Evolutionary conservation across 2,329 filamentous ascomycete species (phyloP).

Genomic region (Pseudopyricularia javanii): DNA sequence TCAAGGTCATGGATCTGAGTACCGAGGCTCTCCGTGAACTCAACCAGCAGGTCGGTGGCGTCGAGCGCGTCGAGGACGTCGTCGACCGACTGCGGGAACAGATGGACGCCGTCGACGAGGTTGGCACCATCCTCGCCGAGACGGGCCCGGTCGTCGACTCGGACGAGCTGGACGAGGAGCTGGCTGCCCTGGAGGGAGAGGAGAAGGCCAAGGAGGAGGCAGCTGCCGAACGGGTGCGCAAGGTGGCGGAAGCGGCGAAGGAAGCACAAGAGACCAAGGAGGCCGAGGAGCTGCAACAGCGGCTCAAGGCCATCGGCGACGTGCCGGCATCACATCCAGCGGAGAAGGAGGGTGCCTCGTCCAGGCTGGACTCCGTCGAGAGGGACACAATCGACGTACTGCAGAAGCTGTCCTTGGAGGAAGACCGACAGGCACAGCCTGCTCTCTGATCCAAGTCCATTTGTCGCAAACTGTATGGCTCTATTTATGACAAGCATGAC

Average conservation of each 20-base stretch:
- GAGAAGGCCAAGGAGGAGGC: slow-evolving; percentile 40
- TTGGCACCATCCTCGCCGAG: slow-evolving; percentile 65
- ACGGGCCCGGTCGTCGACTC: slow-evolving; percentile 52
- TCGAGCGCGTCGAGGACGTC: slow-evolving; percentile 62
- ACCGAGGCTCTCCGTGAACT: slow-evolving; percentile 59
- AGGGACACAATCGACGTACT: slow-evolving; percentile 6
- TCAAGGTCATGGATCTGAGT: slow-evolving; percentile 71
- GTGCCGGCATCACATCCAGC: slow-evolving; percentile 12
- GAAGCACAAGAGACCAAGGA: slow-evolving; percentile 22
- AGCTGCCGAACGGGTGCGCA: slow-evolving; percentile 33
- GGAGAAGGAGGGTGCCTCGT: slow-evolving; percentile 8
- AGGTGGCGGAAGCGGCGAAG: slow-evolving; percentile 23
- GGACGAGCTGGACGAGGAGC: slow-evolving; percentile 74
- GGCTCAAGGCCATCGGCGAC: slow-evolving; percentile 36
- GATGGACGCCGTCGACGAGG: slow-evolving; percentile 72
- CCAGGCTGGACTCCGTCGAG: slow-evolving; percentile 1
- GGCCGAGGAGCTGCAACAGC: slow-evolving; percentile 32
- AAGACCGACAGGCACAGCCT: slow-evolving; percentile 11
- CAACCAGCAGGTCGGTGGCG: slow-evolving; percentile 66
- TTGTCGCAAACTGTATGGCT: background rate
- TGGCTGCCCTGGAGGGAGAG: slow-evolving; percentile 59
- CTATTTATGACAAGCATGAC: background rate
- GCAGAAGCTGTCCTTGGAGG: slow-evolving; percentile 23
- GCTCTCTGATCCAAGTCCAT: slow-evolving; percentile 5
- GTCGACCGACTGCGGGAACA: slow-evolving; percentile 66